phyloP scores from a whole-genome alignment of 1,284 basidiomycete genomes.

The Ustilago nuda region DNA sequence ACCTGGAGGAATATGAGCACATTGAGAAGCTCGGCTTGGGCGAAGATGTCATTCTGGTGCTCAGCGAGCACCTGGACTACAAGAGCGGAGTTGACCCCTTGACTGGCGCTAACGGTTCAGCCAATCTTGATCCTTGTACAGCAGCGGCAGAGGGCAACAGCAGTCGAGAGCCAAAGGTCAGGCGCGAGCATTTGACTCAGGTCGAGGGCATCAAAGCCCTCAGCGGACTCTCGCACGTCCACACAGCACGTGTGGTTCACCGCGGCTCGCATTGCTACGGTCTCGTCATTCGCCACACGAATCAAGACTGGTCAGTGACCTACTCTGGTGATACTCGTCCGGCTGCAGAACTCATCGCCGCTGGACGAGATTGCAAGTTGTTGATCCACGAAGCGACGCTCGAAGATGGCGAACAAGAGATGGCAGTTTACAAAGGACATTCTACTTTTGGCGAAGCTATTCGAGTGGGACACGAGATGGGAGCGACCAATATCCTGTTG shows the following conservation, averaged over 20 bases:
- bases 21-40: slow-evolving; percentile 78
- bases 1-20: slow-evolving; percentile 77
- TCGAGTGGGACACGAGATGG: slow-evolving; percentile 79
- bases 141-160: slow-evolving; percentile 2
- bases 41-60: slow-evolving; percentile 70
- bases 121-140: neutral
- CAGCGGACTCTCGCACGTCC: slow-evolving; percentile 34
- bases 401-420: slow-evolving; percentile 75
- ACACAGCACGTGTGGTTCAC: slow-evolving; percentile 49
- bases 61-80: slow-evolving; percentile 54
- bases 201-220: slow-evolving; percentile 25
- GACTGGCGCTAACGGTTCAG: neutral
- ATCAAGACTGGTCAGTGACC: slow-evolving; percentile 56
- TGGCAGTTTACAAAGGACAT: slow-evolving; percentile 84
- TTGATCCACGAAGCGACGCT: slow-evolving; percentile 95
- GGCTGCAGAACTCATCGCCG: slow-evolving; percentile 76
- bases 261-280: slow-evolving; percentile 49
- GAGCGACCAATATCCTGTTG: slow-evolving; percentile 82
- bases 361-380: slow-evolving; percentile 79
- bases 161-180: slow-evolving; percentile 11
- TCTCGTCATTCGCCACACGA: slow-evolving; percentile 72
- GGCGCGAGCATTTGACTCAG: slow-evolving; percentile 22
- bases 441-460: slow-evolving; percentile 90
- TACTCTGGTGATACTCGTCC: slow-evolving; percentile 90
- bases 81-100: slow-evolving; percentile 48